Percentiles rank a stretch among this genome's conserved stretches.
Evolutionary conservation across 495 filamentous ascomycete genomes (phyloP).

Genomic region (Opeltia flavorubescens): DNA sequence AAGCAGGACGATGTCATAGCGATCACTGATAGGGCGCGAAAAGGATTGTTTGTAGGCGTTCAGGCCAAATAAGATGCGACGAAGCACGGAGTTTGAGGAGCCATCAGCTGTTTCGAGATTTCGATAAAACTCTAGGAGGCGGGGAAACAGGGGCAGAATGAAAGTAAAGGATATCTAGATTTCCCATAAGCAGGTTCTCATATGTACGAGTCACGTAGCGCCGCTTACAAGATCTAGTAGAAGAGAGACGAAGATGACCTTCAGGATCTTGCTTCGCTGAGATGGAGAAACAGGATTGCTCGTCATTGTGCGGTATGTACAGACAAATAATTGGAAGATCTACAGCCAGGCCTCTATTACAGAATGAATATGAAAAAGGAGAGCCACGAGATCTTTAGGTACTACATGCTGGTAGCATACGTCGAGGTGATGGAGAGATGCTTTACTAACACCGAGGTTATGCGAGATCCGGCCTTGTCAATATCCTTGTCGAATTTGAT

Average conservation of each 20-base stretch:
- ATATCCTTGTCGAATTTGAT: no score
- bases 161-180: constrained; percentile 80
- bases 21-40: constrained; percentile 80
- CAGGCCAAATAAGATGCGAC: constrained; percentile 63
- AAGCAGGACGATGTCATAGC: constrained; percentile 93
- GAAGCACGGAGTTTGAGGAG: constrained; percentile 46
- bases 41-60: constrained; percentile 95
- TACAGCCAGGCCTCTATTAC: no score
- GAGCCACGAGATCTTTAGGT: no score
- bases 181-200: constrained; percentile 6
- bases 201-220: neutral
- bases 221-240: constrained; percentile 50
- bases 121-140: constrained; percentile 67
- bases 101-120: constrained; percentile 43
- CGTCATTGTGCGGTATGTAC: no score
- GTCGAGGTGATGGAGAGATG: no score
- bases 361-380: no score
- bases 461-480: no score
- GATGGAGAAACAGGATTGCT: constrained; percentile 7
- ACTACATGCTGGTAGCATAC: no score
- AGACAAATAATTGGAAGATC: no score
- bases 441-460: no score
- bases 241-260: constrained; percentile 60
- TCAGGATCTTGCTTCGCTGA: constrained; percentile 66
- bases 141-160: constrained; percentile 37